Conservation (phyloP, 108 stramenopile species). For the Nitzschia sp. region DNA sequence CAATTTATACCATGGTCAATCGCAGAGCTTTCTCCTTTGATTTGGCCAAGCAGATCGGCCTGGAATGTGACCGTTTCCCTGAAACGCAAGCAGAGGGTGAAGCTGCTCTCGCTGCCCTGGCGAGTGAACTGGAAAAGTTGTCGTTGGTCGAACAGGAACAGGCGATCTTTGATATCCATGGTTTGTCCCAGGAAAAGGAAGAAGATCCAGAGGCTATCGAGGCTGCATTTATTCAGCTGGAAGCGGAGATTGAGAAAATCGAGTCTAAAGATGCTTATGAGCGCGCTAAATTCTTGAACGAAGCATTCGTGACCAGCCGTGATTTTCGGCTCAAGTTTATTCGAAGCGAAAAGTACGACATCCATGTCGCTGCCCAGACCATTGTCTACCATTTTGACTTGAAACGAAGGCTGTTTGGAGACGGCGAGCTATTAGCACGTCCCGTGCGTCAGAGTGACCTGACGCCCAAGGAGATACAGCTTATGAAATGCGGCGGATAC, state of each 20-base stretch:
- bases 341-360: slow-evolving; percentile 41
- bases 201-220: slow-evolving; percentile 7
- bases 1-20: too few species aligned
- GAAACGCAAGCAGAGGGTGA: not conserved
- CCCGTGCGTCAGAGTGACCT: slow-evolving; percentile 15
- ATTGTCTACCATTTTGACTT: slow-evolving; percentile 29
- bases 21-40: too few species aligned
- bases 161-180: slow-evolving; percentile 4
- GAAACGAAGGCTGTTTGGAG: slow-evolving; percentile 39
- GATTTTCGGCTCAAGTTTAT: slow-evolving; percentile 45
- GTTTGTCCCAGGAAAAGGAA: not conserved
- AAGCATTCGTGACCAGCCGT: slow-evolving; percentile 17
- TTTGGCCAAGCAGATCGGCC: not conserved
- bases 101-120: not conserved
- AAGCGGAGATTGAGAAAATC: too few species aligned
- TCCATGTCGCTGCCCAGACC: slow-evolving; percentile 17
- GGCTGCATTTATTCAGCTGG: not conserved
- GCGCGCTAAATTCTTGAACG: slow-evolving; percentile 12
- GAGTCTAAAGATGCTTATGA: slow-evolving; percentile 33
- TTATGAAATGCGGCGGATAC: slow-evolving; percentile 5
- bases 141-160: slow-evolving; percentile 4
- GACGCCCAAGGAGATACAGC: not conserved
- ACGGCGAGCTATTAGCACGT: slow-evolving; percentile 22
- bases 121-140: not conserved
- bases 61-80: not conserved